Conservation (phyloP, 139 green algal genomes). For the Micractinium sp. region DNA sequence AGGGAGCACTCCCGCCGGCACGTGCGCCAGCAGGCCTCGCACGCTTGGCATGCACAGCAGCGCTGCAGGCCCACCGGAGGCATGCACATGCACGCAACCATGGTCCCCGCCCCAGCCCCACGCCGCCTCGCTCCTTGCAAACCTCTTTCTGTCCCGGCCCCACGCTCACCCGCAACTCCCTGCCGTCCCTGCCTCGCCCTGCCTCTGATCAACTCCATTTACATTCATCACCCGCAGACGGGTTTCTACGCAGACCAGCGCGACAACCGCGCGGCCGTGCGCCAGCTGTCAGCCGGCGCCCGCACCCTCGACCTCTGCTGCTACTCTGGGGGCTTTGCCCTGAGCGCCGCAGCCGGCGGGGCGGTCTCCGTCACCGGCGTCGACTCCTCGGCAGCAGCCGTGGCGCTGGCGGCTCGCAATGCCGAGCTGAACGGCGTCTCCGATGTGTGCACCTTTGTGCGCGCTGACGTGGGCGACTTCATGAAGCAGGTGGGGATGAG, state of each 20-base stretch:
- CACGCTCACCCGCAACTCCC: neutral
- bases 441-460: slow-evolving; percentile 58
- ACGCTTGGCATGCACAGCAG: neutral
- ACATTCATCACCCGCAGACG: slow-evolving; percentile 19
- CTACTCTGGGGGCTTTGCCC: slow-evolving; percentile 81
- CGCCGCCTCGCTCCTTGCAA: too few species aligned
- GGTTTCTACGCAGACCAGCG: slow-evolving; percentile 89
- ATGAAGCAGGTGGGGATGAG: slow-evolving; percentile 63
- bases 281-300: slow-evolving; percentile 55
- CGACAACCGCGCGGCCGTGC: slow-evolving; percentile 78
- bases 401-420: slow-evolving; percentile 78
- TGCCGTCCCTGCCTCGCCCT: neutral
- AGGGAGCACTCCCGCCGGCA: neutral
- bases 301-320: slow-evolving; percentile 92
- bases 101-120: too few species aligned
- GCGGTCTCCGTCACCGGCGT: slow-evolving; percentile 46
- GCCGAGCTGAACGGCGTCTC: slow-evolving; percentile 79
- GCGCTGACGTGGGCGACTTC: slow-evolving; percentile 70
- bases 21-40: neutral
- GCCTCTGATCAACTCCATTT: neutral
- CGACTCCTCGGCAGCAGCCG: slow-evolving; percentile 72
- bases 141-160: neutral
- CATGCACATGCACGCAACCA: neutral
- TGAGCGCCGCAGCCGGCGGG: slow-evolving; percentile 51
- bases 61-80: too few species aligned